Percentiles rank a stretch among this genome's conserved stretches.
Conservation (phyloP, 345 rosid genomes). For the Fremontodendron californicum region DNA sequence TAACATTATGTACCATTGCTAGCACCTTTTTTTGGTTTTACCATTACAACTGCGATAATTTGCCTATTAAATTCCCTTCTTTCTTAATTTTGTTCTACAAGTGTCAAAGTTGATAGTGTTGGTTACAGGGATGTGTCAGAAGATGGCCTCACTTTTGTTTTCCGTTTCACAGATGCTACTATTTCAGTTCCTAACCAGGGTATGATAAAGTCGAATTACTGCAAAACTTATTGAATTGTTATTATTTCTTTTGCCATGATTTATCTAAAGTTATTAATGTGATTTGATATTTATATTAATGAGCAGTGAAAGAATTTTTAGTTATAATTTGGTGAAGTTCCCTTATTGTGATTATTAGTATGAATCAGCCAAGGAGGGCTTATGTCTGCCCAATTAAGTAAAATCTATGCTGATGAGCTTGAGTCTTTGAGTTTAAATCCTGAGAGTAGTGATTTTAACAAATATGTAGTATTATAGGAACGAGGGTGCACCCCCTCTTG, state of each 20-base stretch:
- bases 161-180: constrained; percentile 90
- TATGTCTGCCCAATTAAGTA: neutral
- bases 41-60: neutral
- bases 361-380: neutral
- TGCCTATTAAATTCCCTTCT: neutral
- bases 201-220: constrained; percentile 33
- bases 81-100: neutral
- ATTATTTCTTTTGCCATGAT: constrained; percentile 4
- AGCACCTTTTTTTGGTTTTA: neutral
- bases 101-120: constrained; percentile 26
- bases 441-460: neutral
- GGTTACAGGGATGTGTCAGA: constrained; percentile 80
- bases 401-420: neutral
- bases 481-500: neutral
- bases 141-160: constrained; percentile 88
- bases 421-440: neutral
- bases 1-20: neutral
- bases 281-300: neutral
- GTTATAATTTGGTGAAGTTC: neutral
- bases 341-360: neutral
- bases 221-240: constrained; percentile 9
- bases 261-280: neutral
- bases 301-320: neutral
- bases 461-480: neutral
- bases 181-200: constrained; percentile 85